Percentiles rank a stretch among this genome's conserved stretches.
phyloP scores from a whole-genome alignment of 305 asterid genomes.

The Fraxinus latifolia region DNA sequence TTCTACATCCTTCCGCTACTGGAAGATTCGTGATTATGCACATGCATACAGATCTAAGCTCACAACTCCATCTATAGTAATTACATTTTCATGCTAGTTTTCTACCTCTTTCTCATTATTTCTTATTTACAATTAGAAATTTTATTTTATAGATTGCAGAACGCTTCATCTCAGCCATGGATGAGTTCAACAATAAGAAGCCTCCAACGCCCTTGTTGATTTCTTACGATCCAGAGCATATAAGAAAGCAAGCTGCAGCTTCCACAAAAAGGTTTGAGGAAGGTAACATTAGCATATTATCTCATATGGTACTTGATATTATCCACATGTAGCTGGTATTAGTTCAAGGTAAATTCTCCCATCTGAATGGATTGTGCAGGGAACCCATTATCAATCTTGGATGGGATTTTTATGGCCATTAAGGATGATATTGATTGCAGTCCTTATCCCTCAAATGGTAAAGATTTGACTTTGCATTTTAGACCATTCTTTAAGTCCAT shows the following conservation, averaged over 20 bases:
- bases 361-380: constrained; percentile 49
- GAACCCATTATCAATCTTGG: constrained; percentile 72
- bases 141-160: constrained; percentile 66
- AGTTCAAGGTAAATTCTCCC: constrained; percentile 20
- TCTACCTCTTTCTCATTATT: constrained; percentile 6
- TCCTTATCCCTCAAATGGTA: constrained; percentile 89
- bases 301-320: not conserved
- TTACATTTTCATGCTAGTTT: constrained; percentile 29
- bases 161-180: constrained; percentile 72
- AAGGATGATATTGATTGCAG: constrained; percentile 92
- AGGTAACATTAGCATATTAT: constrained; percentile 39
- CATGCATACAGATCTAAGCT: constrained; percentile 88
- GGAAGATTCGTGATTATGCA: constrained; percentile 98
- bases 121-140: constrained; percentile 5
- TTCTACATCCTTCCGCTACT: constrained; percentile 65
- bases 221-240: constrained; percentile 72
- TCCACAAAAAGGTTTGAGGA: constrained; percentile 93
- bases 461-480: constrained; percentile 18
- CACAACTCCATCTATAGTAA: constrained; percentile 76
- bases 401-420: constrained; percentile 90
- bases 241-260: constrained; percentile 90
- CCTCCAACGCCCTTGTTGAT: constrained; percentile 72
- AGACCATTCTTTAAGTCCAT: constrained; percentile 11
- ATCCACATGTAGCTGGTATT: not conserved
- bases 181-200: constrained; percentile 64